Conservation (phyloP, 140 eudicot species). For the Anethum foeniculum region DNA sequence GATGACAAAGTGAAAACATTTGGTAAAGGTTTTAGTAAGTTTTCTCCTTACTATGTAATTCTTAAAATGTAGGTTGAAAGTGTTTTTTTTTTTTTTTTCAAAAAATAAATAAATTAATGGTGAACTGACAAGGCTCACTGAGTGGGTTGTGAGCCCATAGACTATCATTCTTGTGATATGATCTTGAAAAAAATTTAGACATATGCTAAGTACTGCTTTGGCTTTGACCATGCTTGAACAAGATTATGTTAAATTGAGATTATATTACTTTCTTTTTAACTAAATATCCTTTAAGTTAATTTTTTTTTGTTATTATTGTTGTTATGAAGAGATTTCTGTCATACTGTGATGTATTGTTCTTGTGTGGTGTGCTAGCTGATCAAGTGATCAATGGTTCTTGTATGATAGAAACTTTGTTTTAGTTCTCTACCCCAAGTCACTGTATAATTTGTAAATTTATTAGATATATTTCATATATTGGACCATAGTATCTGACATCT, state of each 20-base stretch:
- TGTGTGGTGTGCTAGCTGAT: neutral
- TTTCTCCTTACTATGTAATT: neutral
- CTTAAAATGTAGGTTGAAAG: neutral
- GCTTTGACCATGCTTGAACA: neutral
- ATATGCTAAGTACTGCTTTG: too few species aligned
- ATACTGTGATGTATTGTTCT: neutral
- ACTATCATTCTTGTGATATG: neutral
- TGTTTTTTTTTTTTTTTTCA: too few species aligned
- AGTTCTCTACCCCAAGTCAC: neutral
- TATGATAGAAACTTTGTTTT: neutral
- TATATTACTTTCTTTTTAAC: neutral
- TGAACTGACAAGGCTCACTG: neutral
- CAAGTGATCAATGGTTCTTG: neutral
- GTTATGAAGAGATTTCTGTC: neutral
- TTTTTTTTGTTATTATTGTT: neutral
- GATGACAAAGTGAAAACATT: neutral
- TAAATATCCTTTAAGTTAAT: neutral
- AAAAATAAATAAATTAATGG: neutral
- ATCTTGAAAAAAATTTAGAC: neutral
- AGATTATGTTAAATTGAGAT: neutral
- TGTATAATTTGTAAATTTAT: neutral
- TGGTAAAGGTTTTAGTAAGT: slow-evolving; percentile 5
- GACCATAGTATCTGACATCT: neutral
- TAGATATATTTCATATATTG: neutral
- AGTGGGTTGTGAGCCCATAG: neutral